Conservation (phyloP, 768 basidiomycete genomes). For the Boletus barrowsii region DNA sequence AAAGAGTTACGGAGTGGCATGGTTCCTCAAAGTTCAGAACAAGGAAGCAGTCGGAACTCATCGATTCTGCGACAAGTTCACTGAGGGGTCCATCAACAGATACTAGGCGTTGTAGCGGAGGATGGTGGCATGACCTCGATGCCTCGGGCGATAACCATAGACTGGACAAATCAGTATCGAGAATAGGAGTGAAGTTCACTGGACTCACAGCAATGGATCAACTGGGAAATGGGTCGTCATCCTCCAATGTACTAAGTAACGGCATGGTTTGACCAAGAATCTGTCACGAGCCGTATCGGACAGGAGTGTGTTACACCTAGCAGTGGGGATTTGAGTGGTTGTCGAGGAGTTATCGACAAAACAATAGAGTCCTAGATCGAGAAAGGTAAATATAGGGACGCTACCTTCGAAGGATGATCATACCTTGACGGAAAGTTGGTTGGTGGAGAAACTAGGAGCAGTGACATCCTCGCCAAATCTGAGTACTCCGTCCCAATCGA, state of each 20-base stretch:
- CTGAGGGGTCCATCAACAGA: too few relatives aligned
- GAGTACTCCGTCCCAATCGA: conserved; percentile 65
- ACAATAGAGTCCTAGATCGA: conserved; percentile 55
- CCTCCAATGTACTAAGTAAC: conserved; percentile 1
- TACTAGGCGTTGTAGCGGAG: too few relatives aligned
- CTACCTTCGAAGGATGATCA: conserved; percentile 1
- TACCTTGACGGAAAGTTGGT: conserved; percentile 50
- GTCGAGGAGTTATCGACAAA: conserved; percentile 44
- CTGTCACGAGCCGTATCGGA: conserved; percentile 58
- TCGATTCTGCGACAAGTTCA: too few relatives aligned
- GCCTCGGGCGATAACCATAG: too few relatives aligned
- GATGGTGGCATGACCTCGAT: too few relatives aligned
- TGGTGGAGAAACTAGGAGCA: conserved; percentile 46
- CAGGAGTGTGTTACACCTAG: conserved; percentile 41
- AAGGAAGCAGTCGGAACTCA: too few relatives aligned
- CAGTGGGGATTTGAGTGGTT: conserved; percentile 35
- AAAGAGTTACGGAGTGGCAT: too few relatives aligned
- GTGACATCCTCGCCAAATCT: conserved; percentile 35
- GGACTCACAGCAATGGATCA: background rate
- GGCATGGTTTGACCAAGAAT: conserved; percentile 40
- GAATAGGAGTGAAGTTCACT: too few relatives aligned
- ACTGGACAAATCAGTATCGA: background rate
- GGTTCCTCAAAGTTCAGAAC: too few relatives aligned
- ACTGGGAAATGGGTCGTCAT: background rate
- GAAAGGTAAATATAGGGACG: background rate